Conservation (phyloP, 768 basidiomycete species). For the Dioszegia crocea region DNA sequence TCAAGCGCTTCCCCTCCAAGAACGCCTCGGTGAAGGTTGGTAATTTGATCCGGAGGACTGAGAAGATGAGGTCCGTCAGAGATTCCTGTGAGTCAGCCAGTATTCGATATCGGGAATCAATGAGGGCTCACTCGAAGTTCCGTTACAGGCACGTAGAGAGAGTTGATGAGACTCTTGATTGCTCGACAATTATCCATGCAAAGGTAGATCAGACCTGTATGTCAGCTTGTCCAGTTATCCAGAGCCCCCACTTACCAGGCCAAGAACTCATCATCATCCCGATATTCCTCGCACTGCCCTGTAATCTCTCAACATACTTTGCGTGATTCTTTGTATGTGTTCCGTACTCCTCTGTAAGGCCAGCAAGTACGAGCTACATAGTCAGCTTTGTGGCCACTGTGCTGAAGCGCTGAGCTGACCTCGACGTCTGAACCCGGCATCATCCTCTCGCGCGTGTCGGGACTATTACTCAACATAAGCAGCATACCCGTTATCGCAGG, state of each 20-base stretch:
- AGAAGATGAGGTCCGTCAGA: slow-evolving; percentile 89
- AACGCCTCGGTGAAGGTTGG: slow-evolving; percentile 92
- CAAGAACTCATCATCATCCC: slow-evolving; percentile 82
- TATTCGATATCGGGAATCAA: too few species aligned
- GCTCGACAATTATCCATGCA: slow-evolving; percentile 85
- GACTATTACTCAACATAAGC: slow-evolving; percentile 77
- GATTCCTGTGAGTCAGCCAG: too few species aligned
- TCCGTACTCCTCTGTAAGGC: slow-evolving; percentile 88
- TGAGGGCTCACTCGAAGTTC: slow-evolving; percentile 67
- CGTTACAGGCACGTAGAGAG: slow-evolving; percentile 79
- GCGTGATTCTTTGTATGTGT: slow-evolving; percentile 52
- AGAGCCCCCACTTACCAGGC: slow-evolving; percentile 64
- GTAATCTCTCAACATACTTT: slow-evolving; percentile 74
- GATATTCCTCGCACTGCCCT: slow-evolving; percentile 70
- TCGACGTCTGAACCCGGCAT: slow-evolving; percentile 82
- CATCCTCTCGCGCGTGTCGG: slow-evolving; percentile 71
- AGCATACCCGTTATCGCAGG: slow-evolving; percentile 75
- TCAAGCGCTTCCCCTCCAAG: slow-evolving; percentile 78
- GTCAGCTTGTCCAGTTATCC: neutral
- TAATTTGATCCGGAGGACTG: slow-evolving; percentile 81
- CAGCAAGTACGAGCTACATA: slow-evolving; percentile 73
- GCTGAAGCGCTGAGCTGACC: slow-evolving; percentile 53
- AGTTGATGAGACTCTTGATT: slow-evolving; percentile 76
- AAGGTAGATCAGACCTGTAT: slow-evolving; percentile 77
- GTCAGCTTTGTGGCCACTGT: neutral